Percentiles rank a stretch among this genome's conserved stretches.
Evolutionary conservation across 192 early-diverging fungal genomes (phyloP).

Genomic region (Helicostylum pulchrum): DNA sequence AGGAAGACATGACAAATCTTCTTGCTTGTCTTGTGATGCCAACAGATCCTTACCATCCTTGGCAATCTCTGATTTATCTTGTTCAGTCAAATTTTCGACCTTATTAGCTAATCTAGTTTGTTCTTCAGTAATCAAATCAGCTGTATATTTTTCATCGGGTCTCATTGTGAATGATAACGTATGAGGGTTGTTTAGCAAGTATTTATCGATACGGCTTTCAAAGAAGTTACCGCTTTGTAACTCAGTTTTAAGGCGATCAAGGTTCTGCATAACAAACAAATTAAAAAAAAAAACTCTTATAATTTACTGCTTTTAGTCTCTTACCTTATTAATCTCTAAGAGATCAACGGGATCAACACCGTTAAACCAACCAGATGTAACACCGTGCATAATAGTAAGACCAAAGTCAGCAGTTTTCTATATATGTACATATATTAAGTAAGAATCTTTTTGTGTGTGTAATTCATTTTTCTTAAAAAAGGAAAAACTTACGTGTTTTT

Average conservation of each 20-base stretch:
- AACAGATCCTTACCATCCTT: constrained; percentile 65
- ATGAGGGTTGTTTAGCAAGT: constrained; percentile 78
- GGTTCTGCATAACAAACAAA: constrained; percentile 40
- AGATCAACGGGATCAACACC: constrained; percentile 81
- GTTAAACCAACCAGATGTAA: constrained; percentile 86
- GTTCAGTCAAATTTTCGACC: constrained; percentile 54
- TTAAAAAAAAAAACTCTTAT: background rate
- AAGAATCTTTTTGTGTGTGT: background rate
- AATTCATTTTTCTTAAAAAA: background rate
- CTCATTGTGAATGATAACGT: constrained; percentile 81
- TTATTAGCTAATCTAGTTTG: constrained; percentile 60
- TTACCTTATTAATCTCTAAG: constrained; percentile 72
- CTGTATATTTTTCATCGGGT: constrained; percentile 64
- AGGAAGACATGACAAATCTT: constrained; percentile 82
- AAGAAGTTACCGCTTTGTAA: constrained; percentile 64
- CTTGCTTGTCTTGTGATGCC: constrained; percentile 65
- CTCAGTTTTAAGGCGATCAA: constrained; percentile 66
- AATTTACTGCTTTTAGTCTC: background rate
- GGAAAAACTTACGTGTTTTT: constrained; percentile 68
- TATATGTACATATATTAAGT: background rate
- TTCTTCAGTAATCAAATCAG: constrained; percentile 61
- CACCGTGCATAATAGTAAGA: constrained; percentile 70
- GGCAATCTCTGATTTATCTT: constrained; percentile 58
- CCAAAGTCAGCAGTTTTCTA: constrained; percentile 88
- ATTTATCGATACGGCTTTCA: constrained; percentile 66